Percentiles rank a stretch among this genome's conserved stretches.
Evolutionary conservation across 495 filamentous ascomycete genomes (phyloP).

Genomic region (Trichoderma virens): DNA sequence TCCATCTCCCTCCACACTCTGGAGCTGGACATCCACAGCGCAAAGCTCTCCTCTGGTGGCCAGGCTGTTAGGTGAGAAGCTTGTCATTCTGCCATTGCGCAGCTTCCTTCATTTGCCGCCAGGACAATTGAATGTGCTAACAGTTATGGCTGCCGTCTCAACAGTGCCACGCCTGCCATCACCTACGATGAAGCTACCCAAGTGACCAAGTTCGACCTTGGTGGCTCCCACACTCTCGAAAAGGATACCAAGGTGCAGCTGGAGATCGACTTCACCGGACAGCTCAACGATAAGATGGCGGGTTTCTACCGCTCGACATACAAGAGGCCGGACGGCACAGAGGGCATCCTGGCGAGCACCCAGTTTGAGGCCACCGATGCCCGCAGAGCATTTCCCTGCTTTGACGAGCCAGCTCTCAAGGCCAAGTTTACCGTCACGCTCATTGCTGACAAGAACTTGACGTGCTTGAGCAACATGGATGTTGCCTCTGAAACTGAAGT

Average conservation of each 20-base stretch:
- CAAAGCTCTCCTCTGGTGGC: constrained; percentile 37
- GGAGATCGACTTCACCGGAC: constrained; percentile 71
- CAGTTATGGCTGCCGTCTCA: neutral
- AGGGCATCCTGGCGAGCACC: constrained; percentile 89
- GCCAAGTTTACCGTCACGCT: constrained; percentile 89
- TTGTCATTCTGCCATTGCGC: too few relatives aligned
- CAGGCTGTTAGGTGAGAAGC: neutral
- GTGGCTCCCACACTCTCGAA: constrained; percentile 47
- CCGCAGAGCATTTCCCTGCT: constrained; percentile 89
- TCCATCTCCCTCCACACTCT: constrained; percentile 70
- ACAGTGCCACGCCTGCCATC: constrained; percentile 46
- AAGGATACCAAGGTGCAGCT: constrained; percentile 54
- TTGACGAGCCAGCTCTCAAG: constrained; percentile 97
- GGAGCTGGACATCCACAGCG: constrained; percentile 53
- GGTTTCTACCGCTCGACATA: constrained; percentile 96
- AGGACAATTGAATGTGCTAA: too few relatives aligned
- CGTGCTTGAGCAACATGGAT: constrained; percentile 92
- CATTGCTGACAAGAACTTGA: constrained; percentile 80
- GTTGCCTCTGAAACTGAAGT: constrained; percentile 37
- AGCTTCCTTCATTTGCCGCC: too few relatives aligned
- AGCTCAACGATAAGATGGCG: constrained; percentile 89
- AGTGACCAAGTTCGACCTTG: constrained; percentile 65
- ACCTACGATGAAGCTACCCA: constrained; percentile 74
- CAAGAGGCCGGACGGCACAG: constrained; percentile 73
- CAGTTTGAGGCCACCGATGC: constrained; percentile 97